Conservation (phyloP, 2,329 filamentous ascomycete species). For the Emmonsia crescens region DNA sequence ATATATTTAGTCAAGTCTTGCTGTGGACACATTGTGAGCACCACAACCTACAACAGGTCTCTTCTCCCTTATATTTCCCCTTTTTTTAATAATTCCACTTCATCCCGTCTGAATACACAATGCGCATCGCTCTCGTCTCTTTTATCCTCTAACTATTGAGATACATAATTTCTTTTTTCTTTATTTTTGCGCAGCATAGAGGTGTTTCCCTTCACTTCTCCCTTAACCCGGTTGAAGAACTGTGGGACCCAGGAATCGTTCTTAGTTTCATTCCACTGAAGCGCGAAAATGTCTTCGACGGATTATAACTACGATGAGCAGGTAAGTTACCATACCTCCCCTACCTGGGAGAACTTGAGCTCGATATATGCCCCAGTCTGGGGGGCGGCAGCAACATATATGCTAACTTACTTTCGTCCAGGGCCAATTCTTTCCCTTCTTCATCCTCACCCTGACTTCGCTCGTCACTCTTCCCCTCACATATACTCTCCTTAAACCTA, state of each 20-base stretch:
- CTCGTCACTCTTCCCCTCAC: conserved; percentile 85
- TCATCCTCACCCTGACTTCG: conserved; percentile 80
- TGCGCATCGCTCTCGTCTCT: neutral
- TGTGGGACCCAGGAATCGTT: neutral
- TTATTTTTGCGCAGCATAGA: neutral
- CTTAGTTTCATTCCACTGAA: neutral
- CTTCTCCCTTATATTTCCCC: neutral
- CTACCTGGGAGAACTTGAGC: neutral
- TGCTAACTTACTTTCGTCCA: conserved; percentile 25
- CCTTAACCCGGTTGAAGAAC: neutral
- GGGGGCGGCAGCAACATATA: neutral
- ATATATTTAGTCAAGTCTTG: no score
- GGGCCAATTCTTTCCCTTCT: conserved; percentile 98
- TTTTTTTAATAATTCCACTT: neutral
- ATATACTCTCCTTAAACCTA: conserved; percentile 73
- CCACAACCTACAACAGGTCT: neutral
- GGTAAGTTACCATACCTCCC: conserved; percentile 35
- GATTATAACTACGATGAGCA: conserved; percentile 98
- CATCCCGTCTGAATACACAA: neutral
- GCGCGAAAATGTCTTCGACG: conserved; percentile 57
- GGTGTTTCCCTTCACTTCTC: neutral
- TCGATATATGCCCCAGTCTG: neutral
- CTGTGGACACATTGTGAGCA: neutral
- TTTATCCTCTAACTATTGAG: neutral
- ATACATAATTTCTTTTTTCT: neutral